Conservation (phyloP, 2,329 filamentous ascomycete species). For the Trichoderma harzianum region DNA sequence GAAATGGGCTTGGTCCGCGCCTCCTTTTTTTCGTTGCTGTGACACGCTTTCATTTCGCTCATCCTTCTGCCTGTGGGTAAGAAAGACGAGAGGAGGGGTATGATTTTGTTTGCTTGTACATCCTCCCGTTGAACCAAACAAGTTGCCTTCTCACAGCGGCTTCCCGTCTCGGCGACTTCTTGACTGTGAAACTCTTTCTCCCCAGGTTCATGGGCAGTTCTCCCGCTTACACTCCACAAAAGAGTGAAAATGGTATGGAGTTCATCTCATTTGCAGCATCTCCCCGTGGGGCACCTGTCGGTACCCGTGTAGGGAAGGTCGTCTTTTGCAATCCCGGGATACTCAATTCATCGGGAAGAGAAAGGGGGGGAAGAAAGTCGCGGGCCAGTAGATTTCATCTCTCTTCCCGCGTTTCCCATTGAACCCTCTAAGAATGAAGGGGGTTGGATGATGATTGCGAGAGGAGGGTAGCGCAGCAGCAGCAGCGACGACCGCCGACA, state of each 20-base stretch:
- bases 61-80: constrained; percentile 11
- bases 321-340: neutral
- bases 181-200: neutral
- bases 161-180: neutral
- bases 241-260: neutral
- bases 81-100: constrained; percentile 3
- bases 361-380: neutral
- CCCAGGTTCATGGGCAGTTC: neutral
- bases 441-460: neutral
- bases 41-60: constrained; percentile 5
- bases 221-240: neutral
- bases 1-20: neutral
- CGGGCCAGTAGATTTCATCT: neutral
- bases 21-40: neutral
- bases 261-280: neutral
- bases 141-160: neutral
- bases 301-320: neutral
- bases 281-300: constrained; percentile 1
- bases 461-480: constrained; percentile 11
- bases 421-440: neutral
- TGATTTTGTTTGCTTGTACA: neutral
- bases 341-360: neutral
- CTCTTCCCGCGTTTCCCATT: neutral
- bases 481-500: neutral
- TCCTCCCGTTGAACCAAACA: neutral